Percentiles rank a stretch among this genome's conserved stretches.
Evolutionary conservation across 2,329 filamentous ascomycete genomes (phyloP).

Genomic region (Rutstroemia sp.): DNA sequence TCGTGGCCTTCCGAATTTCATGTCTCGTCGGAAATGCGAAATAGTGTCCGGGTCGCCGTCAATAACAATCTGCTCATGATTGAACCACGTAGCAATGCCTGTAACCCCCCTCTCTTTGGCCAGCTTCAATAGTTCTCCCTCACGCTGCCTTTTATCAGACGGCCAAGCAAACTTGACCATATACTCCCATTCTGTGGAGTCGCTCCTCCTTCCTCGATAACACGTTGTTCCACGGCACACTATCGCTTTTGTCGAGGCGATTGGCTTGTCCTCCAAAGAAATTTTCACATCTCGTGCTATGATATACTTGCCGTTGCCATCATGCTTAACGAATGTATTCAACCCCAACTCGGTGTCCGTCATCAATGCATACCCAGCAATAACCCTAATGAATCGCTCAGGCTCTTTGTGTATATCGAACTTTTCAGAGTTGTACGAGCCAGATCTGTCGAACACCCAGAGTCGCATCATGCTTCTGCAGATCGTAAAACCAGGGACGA

Average conservation of each 20-base stretch:
- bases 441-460: conserved; percentile 31
- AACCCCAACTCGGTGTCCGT: conserved; percentile 28
- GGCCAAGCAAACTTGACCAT: conserved; percentile 31
- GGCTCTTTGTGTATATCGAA: conserved; percentile 29
- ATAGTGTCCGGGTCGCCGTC: conserved; percentile 20
- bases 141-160: conserved; percentile 24
- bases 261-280: conserved; percentile 17
- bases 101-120: conserved; percentile 23
- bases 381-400: conserved; percentile 24
- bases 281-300: conserved; percentile 14
- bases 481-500: conserved; percentile 27
- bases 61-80: conserved; percentile 24
- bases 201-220: conserved; percentile 17
- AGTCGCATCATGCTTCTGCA: conserved; percentile 24
- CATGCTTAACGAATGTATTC: conserved; percentile 22
- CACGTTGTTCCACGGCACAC: conserved; percentile 16
- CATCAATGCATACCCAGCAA: conserved; percentile 29
- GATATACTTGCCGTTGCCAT: conserved; percentile 17
- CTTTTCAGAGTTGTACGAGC: conserved; percentile 25
- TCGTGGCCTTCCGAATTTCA: conserved; percentile 21
- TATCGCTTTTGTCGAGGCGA: conserved; percentile 18
- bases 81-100: conserved; percentile 24
- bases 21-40: conserved; percentile 18
- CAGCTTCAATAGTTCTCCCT: conserved; percentile 25
- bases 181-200: conserved; percentile 17